Evolutionary conservation across 306 rosid species (phyloP), one percentile per base, ranked within the genome.

Genomic region (Prunus campanulata): DNA sequence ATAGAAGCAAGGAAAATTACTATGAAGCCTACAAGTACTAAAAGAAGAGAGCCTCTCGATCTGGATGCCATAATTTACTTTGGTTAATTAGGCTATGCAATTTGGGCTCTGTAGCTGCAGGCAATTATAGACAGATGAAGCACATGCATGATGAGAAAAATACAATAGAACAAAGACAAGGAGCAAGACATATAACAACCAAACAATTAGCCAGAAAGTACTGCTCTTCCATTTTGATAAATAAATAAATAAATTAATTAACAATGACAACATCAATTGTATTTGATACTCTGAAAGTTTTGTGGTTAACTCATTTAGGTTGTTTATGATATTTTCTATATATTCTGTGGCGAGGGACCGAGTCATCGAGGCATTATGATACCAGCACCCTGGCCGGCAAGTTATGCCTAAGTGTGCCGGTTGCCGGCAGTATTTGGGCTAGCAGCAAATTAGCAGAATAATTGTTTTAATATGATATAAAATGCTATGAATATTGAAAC

Each of bases 91-190:
- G 24, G 66, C 42, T 61, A 5, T 61, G 18, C n/a, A 29, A 13
- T 3, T 8, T 22, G 30, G 9, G 16, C 64, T 32, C 39, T 32
- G 39, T 24, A 22, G 8, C 35, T 25, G 20, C n/a, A 61, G 66
- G 66, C 66, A 59, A 27, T 61, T 61, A 61, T 61, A 61, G 66
- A 61, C 66, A 27, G 66, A 27, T 61, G 7, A 61, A 61, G 42
- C 39, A 61, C 2, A 25, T 25, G 24, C 14, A 14, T 13, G 8
- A 5, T 27, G 66, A 29, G 44, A 27, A 29, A 14, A 61, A 27
- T 61, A 61, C 10, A 27, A 25, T 13, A 14, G 15, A 57, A 27
- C n/a, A 61, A 61, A 61, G 66, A 12, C 66, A 51, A 1, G 56
- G 56, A 12, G 2, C 16, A 51, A 15, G 56, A 51, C 39, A 32